Evolutionary conservation across 1,284 basidiomycete species (phyloP).

Genomic region (Fomitopsis schrenkii): DNA sequence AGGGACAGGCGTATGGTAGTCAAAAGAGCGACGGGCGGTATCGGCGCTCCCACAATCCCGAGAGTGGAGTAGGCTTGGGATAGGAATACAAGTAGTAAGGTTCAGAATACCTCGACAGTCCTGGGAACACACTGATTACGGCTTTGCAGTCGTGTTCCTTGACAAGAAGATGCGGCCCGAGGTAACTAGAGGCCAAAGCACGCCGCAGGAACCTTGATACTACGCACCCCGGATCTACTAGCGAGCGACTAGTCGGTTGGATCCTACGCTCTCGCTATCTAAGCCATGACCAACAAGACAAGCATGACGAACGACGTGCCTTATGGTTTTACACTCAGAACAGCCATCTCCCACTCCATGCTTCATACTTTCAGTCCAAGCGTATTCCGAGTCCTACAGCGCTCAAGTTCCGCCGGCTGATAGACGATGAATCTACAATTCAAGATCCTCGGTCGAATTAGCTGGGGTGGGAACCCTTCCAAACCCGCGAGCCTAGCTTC

Average conservation of each 20-base stretch:
- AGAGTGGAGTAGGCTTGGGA: neutral
- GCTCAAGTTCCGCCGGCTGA: constrained; percentile 6
- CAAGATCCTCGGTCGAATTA: neutral
- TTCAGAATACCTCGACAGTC: neutral
- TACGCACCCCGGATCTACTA: neutral
- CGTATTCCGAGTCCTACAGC: neutral
- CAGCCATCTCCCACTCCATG: neutral
- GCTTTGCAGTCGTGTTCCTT: neutral
- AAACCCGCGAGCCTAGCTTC: neutral
- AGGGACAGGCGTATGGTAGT: neutral
- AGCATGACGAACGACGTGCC: no score
- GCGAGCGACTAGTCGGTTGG: neutral
- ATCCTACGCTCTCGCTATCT: no score
- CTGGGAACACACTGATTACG: neutral
- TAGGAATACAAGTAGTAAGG: neutral
- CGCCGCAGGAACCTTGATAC: neutral
- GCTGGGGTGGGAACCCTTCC: neutral
- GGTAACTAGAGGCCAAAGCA: neutral
- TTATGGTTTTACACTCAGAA: neutral
- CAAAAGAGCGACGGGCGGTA: neutral
- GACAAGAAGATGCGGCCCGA: neutral
- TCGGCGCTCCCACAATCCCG: neutral
- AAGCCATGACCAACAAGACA: no score
- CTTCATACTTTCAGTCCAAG: neutral
- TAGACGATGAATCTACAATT: constrained; percentile 1